phyloP scores from a whole-genome alignment of 257 asterid species.

The Henckelia pumila region DNA sequence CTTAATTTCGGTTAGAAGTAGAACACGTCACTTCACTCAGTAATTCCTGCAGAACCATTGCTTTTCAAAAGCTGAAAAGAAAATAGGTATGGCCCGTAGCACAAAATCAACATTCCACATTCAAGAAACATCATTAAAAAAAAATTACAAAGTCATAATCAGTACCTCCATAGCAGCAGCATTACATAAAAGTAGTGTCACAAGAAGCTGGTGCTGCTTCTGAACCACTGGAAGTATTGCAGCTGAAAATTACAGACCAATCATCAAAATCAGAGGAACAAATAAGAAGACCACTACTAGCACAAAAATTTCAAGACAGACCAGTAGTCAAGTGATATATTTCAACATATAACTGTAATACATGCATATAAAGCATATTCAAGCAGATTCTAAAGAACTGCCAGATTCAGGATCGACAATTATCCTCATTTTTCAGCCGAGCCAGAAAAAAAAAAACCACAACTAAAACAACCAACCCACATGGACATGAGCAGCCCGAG shows the following conservation, averaged over 20 bases:
- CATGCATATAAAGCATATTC: background rate
- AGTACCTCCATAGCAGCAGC: constrained; percentile 95
- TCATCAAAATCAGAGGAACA: constrained; percentile 22
- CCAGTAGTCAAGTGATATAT: background rate
- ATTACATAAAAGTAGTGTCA: constrained; percentile 85
- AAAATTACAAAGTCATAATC: background rate
- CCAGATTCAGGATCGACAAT: background rate
- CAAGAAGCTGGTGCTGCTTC: constrained; percentile 99
- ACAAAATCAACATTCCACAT: background rate
- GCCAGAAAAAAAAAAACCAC: background rate
- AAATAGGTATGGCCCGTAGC: background rate
- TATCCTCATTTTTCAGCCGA: constrained; percentile 9
- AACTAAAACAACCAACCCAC: background rate
- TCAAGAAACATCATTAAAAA: constrained; percentile 7
- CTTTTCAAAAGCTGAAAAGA: background rate
- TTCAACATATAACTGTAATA: background rate
- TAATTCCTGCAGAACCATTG: background rate
- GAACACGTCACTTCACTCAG: background rate
- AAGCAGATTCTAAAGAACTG: background rate
- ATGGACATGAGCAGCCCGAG: background rate
- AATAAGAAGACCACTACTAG: background rate
- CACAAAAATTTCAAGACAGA: constrained; percentile 2
- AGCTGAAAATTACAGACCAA: constrained; percentile 48
- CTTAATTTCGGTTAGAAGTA: background rate
- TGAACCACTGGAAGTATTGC: constrained; percentile 85